Evolutionary conservation across 345 rosid genomes (phyloP).

Genomic region (Ceriops zippeliana): DNA sequence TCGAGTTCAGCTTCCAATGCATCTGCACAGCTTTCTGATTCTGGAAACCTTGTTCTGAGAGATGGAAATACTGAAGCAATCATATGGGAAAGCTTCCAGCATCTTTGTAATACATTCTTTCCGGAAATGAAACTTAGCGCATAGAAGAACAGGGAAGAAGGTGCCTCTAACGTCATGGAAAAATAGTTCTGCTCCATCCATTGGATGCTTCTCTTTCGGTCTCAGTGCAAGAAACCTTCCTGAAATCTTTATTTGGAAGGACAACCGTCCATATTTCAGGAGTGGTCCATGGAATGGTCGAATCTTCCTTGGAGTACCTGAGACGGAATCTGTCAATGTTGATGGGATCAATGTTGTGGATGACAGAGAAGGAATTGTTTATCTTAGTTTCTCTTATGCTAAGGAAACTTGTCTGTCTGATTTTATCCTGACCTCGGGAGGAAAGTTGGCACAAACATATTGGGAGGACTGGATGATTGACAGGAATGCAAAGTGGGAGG

Average conservation of each 20-base stretch:
- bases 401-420: slow-evolving; percentile 12
- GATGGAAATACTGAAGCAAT: slow-evolving; percentile 15
- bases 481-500: neutral
- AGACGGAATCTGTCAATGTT: slow-evolving; percentile 22
- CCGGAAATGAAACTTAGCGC: slow-evolving; percentile 34
- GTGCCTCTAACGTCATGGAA: slow-evolving; percentile 42
- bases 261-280: slow-evolving; percentile 29
- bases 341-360: slow-evolving; percentile 22
- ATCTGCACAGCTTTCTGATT: slow-evolving; percentile 37
- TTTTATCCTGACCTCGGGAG: slow-evolving; percentile 29
- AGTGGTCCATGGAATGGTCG: slow-evolving; percentile 61
- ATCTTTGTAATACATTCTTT: slow-evolving; percentile 33
- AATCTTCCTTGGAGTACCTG: slow-evolving; percentile 31
- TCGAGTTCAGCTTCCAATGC: slow-evolving; percentile 10
- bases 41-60: slow-evolving; percentile 47
- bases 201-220: slow-evolving; percentile 36
- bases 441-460: slow-evolving; percentile 19
- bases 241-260: slow-evolving; percentile 42
- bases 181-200: slow-evolving; percentile 45
- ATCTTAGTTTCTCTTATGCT: slow-evolving; percentile 8
- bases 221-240: slow-evolving; percentile 26
- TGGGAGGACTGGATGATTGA: slow-evolving; percentile 19
- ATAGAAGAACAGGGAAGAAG: slow-evolving; percentile 24
- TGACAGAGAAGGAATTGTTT: slow-evolving; percentile 23
- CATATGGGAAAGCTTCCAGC: slow-evolving; percentile 56